Evolutionary conservation across 176 grass and related monocot genomes (phyloP).

Genomic region (Triticum turgidum): DNA sequence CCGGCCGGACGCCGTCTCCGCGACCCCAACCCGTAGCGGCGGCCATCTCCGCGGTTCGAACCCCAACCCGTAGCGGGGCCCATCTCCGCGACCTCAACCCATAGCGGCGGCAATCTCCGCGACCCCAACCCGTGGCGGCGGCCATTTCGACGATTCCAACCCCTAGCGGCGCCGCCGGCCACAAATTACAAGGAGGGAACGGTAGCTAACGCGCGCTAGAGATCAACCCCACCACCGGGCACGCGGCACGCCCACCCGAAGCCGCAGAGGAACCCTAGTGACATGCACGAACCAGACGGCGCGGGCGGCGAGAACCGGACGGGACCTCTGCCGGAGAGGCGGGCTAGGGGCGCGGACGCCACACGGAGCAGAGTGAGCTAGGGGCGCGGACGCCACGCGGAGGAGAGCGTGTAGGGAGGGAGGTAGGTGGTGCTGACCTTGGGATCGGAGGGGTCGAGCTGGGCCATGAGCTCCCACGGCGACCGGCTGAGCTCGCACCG

Average conservation of each 20-base stretch:
- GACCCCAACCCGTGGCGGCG: neutral
- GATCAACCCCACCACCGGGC: no score
- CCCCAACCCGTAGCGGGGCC: no score
- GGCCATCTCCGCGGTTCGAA: neutral
- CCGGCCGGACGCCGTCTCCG: neutral
- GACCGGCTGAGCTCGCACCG: slow-evolving; percentile 36
- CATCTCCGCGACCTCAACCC: slow-evolving; percentile 8
- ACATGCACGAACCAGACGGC: neutral
- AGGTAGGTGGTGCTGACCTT: slow-evolving; percentile 14
- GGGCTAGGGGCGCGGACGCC: neutral
- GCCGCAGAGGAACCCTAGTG: slow-evolving; percentile 28
- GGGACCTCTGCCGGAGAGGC: neutral
- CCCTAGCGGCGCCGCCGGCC: neutral
- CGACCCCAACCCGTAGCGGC: no score
- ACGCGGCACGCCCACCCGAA: neutral
- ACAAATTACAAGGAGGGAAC: slow-evolving; percentile 32
- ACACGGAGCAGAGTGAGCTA: neutral
- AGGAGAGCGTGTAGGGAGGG: neutral
- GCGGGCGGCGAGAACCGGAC: neutral
- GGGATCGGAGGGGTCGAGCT: slow-evolving; percentile 30
- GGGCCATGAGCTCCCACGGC: slow-evolving; percentile 46
- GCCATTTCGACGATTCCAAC: slow-evolving; percentile 17
- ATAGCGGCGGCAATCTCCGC: no score
- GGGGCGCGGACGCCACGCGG: neutral
- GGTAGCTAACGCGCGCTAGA: slow-evolving; percentile 16